phyloP scores from a whole-genome alignment of 441 rosid species.

The Codiaeum variegatum region DNA sequence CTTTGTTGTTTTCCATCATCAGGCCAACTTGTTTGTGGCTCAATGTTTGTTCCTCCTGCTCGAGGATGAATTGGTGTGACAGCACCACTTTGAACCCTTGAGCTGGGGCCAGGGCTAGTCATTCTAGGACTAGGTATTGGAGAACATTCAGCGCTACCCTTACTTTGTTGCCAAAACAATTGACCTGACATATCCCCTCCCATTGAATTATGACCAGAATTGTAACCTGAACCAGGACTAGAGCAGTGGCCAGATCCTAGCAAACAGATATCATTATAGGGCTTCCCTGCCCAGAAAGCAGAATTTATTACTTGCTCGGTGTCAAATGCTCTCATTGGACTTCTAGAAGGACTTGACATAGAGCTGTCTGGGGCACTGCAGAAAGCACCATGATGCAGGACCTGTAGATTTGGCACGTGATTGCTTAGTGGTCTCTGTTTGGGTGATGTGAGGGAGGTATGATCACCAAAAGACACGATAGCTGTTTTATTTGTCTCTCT shows the following conservation, averaged over 20 bases:
- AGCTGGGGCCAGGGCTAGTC: constrained; percentile 93
- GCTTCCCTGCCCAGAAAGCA: constrained; percentile 48
- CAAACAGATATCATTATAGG: constrained; percentile 50
- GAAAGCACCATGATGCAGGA: constrained; percentile 55
- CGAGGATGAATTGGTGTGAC: constrained; percentile 87
- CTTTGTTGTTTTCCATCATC: constrained; percentile 73
- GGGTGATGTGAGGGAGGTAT: constrained; percentile 53
- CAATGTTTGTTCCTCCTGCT: constrained; percentile 56
- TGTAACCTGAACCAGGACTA: constrained; percentile 92
- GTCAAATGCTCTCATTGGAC: constrained; percentile 75
- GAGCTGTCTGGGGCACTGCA: constrained; percentile 92
- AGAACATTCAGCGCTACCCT: constrained; percentile 95
- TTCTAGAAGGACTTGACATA: constrained; percentile 96
- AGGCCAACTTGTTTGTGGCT: constrained; percentile 56
- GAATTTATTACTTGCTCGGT: constrained; percentile 59
- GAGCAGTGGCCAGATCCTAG: constrained; percentile 83
- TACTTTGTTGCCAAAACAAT: constrained; percentile 84
- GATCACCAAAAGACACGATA: constrained; percentile 38
- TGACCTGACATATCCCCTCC: constrained; percentile 92
- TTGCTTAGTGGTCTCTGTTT: constrained; percentile 47
- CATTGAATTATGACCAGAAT: constrained; percentile 91
- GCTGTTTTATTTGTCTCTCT: constrained; percentile 59
- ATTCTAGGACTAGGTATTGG: constrained; percentile 95
- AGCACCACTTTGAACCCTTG: constrained; percentile 86
- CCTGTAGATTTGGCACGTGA: constrained; percentile 62